Evolutionary conservation across 345 rosid species (phyloP).

Genomic region (Pistacia vera): DNA sequence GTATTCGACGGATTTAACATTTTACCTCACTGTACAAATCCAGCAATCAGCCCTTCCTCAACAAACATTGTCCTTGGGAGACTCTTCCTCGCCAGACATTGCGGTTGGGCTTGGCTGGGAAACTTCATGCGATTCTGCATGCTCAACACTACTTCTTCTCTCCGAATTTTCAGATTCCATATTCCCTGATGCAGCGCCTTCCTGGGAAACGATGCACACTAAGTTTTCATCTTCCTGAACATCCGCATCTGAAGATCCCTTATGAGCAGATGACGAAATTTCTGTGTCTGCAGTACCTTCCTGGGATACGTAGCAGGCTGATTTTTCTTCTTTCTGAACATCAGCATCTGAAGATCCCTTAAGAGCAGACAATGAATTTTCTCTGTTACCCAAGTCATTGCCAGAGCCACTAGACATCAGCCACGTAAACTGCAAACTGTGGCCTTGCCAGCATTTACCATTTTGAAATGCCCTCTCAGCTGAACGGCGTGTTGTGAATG

Average conservation of each 20-base stretch:
- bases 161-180: conserved; percentile 46
- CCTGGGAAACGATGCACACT: conserved; percentile 18
- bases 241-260: conserved; percentile 28
- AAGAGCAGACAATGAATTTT: conserved; percentile 28
- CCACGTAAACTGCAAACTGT: conserved; percentile 73
- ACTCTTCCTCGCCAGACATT: conserved; percentile 26
- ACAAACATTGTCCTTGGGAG: conserved; percentile 19
- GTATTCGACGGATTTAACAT: conserved; percentile 27
- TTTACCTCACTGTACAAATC: conserved; percentile 73
- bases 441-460: conserved; percentile 84
- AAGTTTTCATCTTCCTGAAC: conserved; percentile 32
- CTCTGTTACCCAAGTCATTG: conserved; percentile 33
- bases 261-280: conserved; percentile 28
- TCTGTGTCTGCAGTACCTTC: conserved; percentile 13
- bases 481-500: conserved; percentile 57
- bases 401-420: conserved; percentile 40
- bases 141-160: conserved; percentile 26
- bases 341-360: conserved; percentile 29
- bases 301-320: conserved; percentile 10
- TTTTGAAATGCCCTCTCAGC: conserved; percentile 85
- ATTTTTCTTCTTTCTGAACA: conserved; percentile 35
- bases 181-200: conserved; percentile 40
- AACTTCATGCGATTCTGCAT: conserved; percentile 35
- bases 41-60: conserved; percentile 26
- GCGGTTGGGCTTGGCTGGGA: conserved; percentile 30